Evolutionary conservation across 2,329 filamentous ascomycete species (phyloP).

Genomic region (Aspergillus costaricaensis): DNA sequence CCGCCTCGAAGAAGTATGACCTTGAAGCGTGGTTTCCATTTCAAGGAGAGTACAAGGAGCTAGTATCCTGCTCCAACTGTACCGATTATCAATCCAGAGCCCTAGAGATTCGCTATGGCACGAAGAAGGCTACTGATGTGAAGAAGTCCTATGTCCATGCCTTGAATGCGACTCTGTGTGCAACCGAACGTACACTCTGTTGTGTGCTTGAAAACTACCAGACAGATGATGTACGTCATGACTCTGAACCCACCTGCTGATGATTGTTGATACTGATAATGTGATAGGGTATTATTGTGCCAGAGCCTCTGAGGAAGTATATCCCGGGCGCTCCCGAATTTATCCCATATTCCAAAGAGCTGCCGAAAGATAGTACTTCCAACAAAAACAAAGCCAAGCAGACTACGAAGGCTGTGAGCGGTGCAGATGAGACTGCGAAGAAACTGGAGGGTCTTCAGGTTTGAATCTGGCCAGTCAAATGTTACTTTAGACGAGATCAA

Average conservation of each 20-base stretch:
- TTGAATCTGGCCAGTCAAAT: conserved; percentile 20
- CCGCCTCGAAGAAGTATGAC: conserved; percentile 88
- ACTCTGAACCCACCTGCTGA: neutral
- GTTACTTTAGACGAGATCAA: neutral
- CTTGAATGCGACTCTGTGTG: conserved; percentile 85
- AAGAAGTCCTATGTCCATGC: conserved; percentile 95
- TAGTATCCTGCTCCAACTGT: conserved; percentile 97
- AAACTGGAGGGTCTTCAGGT: conserved; percentile 46
- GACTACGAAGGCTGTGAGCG: conserved; percentile 28
- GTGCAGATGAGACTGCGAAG: conserved; percentile 39
- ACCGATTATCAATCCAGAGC: conserved; percentile 95
- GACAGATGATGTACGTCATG: conserved; percentile 69
- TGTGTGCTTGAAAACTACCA: conserved; percentile 98
- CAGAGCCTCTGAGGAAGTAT: conserved; percentile 82
- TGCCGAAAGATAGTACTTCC: conserved; percentile 72
- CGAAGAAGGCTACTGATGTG: conserved; percentile 79
- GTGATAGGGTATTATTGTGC: conserved; percentile 70
- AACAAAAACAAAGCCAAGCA: conserved; percentile 54
- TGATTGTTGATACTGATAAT: conserved; percentile 21
- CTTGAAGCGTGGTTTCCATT: conserved; percentile 96
- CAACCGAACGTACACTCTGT: conserved; percentile 89
- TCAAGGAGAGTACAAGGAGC: conserved; percentile 97
- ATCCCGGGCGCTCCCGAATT: conserved; percentile 88
- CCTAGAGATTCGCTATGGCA: conserved; percentile 87
- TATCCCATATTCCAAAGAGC: conserved; percentile 82